Evolutionary conservation across 768 basidiomycete species (phyloP).

Genomic region (Brasilioporus rufonigricans): DNA sequence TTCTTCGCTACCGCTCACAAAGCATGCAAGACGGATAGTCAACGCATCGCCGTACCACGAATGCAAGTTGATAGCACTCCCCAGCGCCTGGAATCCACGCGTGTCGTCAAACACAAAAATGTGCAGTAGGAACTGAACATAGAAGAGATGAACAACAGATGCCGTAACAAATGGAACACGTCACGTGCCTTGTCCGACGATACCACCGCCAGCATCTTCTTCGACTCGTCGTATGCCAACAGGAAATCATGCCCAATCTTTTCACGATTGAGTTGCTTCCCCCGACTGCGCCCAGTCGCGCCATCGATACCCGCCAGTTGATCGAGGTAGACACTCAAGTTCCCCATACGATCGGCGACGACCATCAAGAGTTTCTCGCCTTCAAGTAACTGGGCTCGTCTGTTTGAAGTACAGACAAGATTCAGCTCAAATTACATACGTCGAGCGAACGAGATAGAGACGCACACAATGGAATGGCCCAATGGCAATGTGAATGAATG

Average conservation of each 20-base stretch:
- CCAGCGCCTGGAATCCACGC: slow-evolving; percentile 40
- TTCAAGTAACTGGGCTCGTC: slow-evolving; percentile 41
- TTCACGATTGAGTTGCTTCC: slow-evolving; percentile 39
- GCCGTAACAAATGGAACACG: not conserved
- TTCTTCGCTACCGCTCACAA: slow-evolving; percentile 52
- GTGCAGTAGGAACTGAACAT: slow-evolving; percentile 37
- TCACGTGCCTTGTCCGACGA: slow-evolving; percentile 38
- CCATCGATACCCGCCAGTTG: slow-evolving; percentile 27
- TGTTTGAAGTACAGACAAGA: slow-evolving; percentile 5
- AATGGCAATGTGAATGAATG: slow-evolving; percentile 20
- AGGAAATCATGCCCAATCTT: slow-evolving; percentile 46
- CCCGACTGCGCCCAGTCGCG: slow-evolving; percentile 26
- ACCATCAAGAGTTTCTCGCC: slow-evolving; percentile 43
- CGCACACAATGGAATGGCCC: slow-evolving; percentile 21
- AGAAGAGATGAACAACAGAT: not conserved
- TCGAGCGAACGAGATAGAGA: not conserved
- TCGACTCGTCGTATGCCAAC: slow-evolving; percentile 52
- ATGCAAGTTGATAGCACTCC: slow-evolving; percentile 39
- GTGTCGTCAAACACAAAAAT: slow-evolving; percentile 48
- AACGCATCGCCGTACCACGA: slow-evolving; percentile 40
- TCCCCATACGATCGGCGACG: slow-evolving; percentile 33
- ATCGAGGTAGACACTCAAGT: slow-evolving; percentile 42
- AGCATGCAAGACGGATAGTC: slow-evolving; percentile 37
- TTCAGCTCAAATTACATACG: not conserved
- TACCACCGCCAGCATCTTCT: slow-evolving; percentile 47